Conservation (phyloP, 1,284 basidiomycete species). For the Moniliella sp. region DNA sequence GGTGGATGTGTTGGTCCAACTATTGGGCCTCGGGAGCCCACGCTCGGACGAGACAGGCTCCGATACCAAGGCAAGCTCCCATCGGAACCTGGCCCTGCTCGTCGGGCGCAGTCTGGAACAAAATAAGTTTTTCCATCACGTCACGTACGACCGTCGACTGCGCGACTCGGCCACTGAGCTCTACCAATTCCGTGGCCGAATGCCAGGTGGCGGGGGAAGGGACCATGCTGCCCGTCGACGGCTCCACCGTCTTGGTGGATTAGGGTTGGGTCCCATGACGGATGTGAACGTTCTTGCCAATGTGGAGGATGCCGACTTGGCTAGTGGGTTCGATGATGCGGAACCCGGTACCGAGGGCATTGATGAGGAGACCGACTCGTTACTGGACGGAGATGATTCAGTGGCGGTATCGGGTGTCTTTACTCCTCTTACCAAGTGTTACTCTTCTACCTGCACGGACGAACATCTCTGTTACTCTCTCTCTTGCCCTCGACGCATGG, state of each 20-base stretch:
- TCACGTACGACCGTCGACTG: constrained; percentile 88
- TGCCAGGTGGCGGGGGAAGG: constrained; percentile 8
- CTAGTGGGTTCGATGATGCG: background rate
- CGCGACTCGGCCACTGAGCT: constrained; percentile 71
- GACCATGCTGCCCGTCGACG: too few species aligned
- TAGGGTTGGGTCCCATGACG: too few species aligned
- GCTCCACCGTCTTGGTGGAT: too few species aligned
- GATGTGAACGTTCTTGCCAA: too few species aligned
- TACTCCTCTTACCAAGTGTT: constrained; percentile 83
- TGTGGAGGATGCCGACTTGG: too few species aligned
- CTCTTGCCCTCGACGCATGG: constrained; percentile 74
- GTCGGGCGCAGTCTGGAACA: constrained; percentile 78
- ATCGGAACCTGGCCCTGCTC: constrained; percentile 78
- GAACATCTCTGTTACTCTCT: constrained; percentile 88
- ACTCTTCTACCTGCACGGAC: constrained; percentile 84
- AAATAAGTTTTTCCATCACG: constrained; percentile 99
- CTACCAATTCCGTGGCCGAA: constrained; percentile 56
- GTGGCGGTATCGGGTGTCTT: constrained; percentile 85
- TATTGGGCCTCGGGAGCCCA: too few species aligned
- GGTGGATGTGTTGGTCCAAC: constrained; percentile 82
- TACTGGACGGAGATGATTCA: constrained; percentile 41
- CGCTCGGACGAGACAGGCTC: too few species aligned
- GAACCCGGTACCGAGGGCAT: background rate
- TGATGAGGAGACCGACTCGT: constrained; percentile 16
- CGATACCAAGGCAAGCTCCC: too few species aligned